Evolutionary conservation across 305 asterid genomes (phyloP).

Genomic region (Rubia occidens): DNA sequence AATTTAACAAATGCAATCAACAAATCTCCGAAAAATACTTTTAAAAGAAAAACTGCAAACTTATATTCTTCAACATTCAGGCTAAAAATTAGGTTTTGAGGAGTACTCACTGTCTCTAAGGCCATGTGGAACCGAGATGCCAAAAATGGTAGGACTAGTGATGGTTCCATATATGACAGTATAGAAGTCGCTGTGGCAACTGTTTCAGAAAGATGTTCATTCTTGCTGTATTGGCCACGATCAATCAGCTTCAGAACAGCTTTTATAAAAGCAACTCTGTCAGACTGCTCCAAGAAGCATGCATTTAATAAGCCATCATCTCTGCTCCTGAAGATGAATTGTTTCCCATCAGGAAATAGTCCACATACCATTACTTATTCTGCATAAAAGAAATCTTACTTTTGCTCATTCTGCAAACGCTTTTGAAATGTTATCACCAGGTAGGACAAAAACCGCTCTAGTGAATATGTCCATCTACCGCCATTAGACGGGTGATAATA

Average conservation of each 20-base stretch:
- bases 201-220: constrained; percentile 83
- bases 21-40: not conserved
- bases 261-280: constrained; percentile 72
- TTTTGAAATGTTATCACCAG: constrained; percentile 69
- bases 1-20: constrained; percentile 18
- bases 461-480: constrained; percentile 93
- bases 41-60: not conserved
- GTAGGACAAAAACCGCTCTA: constrained; percentile 79
- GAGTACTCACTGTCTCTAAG: constrained; percentile 80
- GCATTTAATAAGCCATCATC: constrained; percentile 40
- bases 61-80: constrained; percentile 6
- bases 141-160: constrained; percentile 84
- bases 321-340: constrained; percentile 56
- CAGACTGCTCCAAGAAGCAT: constrained; percentile 51
- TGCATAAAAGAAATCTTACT: constrained; percentile 40
- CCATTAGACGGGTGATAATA: constrained; percentile 99
- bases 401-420: constrained; percentile 84
- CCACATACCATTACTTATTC: constrained; percentile 14
- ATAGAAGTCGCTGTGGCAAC: constrained; percentile 90
- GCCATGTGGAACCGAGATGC: constrained; percentile 96
- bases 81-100: not conserved
- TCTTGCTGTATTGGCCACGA: constrained; percentile 98
- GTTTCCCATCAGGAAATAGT: constrained; percentile 27
- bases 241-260: constrained; percentile 77
- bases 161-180: constrained; percentile 90